Evolutionary conservation across 139 green algal species (phyloP).

Genomic region (Parachlorella kessleri): DNA sequence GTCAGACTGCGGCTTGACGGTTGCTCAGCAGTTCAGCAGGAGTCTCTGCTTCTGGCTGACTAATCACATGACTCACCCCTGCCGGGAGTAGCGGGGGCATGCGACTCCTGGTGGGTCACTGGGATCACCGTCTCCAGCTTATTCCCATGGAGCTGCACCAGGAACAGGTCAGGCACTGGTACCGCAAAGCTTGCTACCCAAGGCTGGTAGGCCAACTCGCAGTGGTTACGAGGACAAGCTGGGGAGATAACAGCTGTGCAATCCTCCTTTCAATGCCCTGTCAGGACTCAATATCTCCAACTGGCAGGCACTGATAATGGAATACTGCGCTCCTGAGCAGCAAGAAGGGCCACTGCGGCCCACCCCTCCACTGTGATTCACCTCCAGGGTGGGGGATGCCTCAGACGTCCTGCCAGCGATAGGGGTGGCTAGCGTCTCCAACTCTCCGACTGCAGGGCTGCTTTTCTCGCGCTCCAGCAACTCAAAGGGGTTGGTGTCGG

Average conservation of each 20-base stretch:
- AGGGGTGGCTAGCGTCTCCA: neutral
- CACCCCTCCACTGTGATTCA: neutral
- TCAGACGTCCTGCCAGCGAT: neutral
- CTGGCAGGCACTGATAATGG: neutral
- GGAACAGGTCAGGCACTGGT: too few relatives aligned
- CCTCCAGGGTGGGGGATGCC: neutral
- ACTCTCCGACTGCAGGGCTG: neutral
- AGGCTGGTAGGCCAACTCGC: too few relatives aligned
- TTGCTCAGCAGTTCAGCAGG: too few relatives aligned
- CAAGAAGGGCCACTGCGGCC: neutral
- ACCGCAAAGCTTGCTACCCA: too few relatives aligned
- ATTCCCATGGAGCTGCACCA: neutral
- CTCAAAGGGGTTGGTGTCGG: neutral
- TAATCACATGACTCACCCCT: too few relatives aligned
- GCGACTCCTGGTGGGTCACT: neutral
- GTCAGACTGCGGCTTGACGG: neutral
- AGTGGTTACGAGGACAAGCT: neutral
- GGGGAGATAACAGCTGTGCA: neutral
- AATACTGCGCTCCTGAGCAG: neutral
- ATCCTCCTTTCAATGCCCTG: neutral
- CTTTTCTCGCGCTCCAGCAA: neutral
- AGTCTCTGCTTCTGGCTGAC: too few relatives aligned
- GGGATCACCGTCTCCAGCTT: neutral
- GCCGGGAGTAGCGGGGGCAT: neutral
- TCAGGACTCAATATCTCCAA: neutral